Percentiles rank a stretch among this genome's conserved stretches.
These are phyloP conservation scores for Striga hermonthica DNA, from an alignment of 305 asterid species.

Conservation along the genomic window DNA sequence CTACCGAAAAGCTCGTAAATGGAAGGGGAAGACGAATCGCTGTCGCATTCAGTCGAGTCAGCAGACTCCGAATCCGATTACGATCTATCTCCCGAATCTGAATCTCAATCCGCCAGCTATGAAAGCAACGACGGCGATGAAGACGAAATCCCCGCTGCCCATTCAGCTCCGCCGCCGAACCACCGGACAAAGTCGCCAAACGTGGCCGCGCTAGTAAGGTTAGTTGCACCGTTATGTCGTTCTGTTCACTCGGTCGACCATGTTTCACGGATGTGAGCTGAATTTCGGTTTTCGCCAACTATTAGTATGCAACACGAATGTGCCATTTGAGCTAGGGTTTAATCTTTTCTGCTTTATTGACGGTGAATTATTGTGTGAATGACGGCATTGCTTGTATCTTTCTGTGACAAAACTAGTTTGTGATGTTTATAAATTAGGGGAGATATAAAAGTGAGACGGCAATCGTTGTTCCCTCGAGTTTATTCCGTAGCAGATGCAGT, in stretches of 20 bases:
- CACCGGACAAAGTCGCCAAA: slow-evolving; percentile 57
- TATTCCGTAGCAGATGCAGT: slow-evolving; percentile 70
- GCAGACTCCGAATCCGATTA: slow-evolving; percentile 47
- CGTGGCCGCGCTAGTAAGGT: slow-evolving; percentile 74
- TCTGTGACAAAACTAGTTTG: not conserved
- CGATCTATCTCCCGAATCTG: slow-evolving; percentile 35
- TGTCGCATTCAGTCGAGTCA: slow-evolving; percentile 52
- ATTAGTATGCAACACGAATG: slow-evolving; percentile 18
- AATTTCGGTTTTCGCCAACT: slow-evolving; percentile 16
- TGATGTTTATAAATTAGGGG: slow-evolving; percentile 60
- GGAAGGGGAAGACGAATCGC: slow-evolving; percentile 53
- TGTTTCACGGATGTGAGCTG: slow-evolving; percentile 20
- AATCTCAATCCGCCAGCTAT: slow-evolving; percentile 41
- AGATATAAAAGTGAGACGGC: slow-evolving; percentile 70
- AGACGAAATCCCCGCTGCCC: slow-evolving; percentile 34
- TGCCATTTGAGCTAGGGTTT: slow-evolving; percentile 32
- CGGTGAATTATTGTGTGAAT: not conserved
- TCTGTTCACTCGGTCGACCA: not conserved
- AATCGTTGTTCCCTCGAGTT: slow-evolving; percentile 81
- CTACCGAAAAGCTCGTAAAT: slow-evolving; percentile 8
- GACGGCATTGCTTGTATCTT: not conserved
- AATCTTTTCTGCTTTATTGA: slow-evolving; percentile 26
- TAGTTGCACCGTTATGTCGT: not conserved
- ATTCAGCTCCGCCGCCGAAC: slow-evolving; percentile 43
- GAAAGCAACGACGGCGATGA: slow-evolving; percentile 42